Evolutionary conservation across 1,284 basidiomycete genomes (phyloP).

Genomic region (Microbotryum intermedium): DNA sequence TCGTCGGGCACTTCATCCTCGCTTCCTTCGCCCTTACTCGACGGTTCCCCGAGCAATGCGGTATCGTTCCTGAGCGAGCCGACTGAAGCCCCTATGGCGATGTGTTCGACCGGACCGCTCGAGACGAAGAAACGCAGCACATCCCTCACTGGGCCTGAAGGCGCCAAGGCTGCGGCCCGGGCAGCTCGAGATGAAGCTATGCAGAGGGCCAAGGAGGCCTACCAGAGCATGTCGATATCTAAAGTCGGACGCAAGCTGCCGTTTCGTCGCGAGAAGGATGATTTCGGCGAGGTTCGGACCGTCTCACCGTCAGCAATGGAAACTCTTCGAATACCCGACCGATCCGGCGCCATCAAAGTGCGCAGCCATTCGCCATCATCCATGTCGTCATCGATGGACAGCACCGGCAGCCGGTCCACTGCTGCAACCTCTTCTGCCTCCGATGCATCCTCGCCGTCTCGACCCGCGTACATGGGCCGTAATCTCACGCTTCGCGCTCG

Average conservation of each 20-base stretch:
- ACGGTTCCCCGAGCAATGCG: not conserved
- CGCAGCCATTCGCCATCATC: no score
- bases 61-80: slow-evolving; percentile 43
- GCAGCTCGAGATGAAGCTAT: slow-evolving; percentile 21
- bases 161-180: slow-evolving; percentile 24
- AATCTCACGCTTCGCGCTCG: no score
- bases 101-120: not conserved
- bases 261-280: not conserved
- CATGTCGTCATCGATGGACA: no score
- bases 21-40: not conserved
- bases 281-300: no score
- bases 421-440: no score
- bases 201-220: slow-evolving; percentile 13
- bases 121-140: not conserved
- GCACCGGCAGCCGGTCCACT: no score
- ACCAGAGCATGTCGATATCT: slow-evolving; percentile 7
- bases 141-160: slow-evolving; percentile 22
- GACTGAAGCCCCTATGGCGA: slow-evolving; percentile 39
- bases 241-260: slow-evolving; percentile 4
- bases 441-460: no score
- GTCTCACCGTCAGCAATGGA: no score
- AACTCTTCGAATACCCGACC: no score
- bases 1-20: not conserved
- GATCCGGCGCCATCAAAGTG: no score
- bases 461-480: no score